phyloP scores from a whole-genome alignment of 805 yeast species.

The Lachancea waltii region DNA sequence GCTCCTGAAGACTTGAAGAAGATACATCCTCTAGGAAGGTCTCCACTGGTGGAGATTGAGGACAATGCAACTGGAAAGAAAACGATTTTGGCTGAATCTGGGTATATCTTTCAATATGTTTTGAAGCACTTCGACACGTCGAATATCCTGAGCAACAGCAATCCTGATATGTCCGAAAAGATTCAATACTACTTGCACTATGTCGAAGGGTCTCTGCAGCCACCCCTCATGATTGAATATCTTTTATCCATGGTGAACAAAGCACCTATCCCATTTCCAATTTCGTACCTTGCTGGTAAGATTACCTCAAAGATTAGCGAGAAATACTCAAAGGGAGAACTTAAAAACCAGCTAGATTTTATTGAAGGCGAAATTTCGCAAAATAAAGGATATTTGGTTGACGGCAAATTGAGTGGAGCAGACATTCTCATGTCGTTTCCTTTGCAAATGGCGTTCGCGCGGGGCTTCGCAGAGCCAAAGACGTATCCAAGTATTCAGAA shows the following conservation, averaged over 20 bases:
- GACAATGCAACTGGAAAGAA: conserved; percentile 27
- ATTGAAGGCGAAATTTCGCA: conserved; percentile 37
- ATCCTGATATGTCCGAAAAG: conserved; percentile 36
- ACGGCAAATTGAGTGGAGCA: conserved; percentile 46
- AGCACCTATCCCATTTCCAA: conserved; percentile 41
- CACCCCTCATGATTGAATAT: conserved; percentile 36
- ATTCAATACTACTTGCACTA: conserved; percentile 50
- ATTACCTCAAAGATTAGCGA: conserved; percentile 43
- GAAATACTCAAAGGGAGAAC: conserved; percentile 44
- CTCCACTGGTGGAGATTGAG: conserved; percentile 50
- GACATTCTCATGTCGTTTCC: conserved; percentile 52
- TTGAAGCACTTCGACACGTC: conserved; percentile 43
- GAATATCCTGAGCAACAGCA: conserved; percentile 34
- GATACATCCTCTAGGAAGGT: conserved; percentile 57
- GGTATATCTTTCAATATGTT: conserved; percentile 49
- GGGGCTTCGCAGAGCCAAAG: conserved; percentile 13
- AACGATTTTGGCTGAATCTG: conserved; percentile 49
- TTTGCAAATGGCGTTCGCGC: conserved; percentile 18
- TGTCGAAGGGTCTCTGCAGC: conserved; percentile 58
- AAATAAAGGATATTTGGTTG: conserved; percentile 41
- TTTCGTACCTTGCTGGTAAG: conserved; percentile 38
- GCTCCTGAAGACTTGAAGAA: conserved; percentile 45
- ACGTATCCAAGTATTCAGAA: conserved; percentile 23
- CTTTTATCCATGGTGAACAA: conserved; percentile 35
- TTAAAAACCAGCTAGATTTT: conserved; percentile 34